Percentiles rank a stretch among this genome's conserved stretches.
These are phyloP conservation scores for Piper longum DNA, from an alignment of 164 flowering plant genomes.

Conservation along the genomic window DNA sequence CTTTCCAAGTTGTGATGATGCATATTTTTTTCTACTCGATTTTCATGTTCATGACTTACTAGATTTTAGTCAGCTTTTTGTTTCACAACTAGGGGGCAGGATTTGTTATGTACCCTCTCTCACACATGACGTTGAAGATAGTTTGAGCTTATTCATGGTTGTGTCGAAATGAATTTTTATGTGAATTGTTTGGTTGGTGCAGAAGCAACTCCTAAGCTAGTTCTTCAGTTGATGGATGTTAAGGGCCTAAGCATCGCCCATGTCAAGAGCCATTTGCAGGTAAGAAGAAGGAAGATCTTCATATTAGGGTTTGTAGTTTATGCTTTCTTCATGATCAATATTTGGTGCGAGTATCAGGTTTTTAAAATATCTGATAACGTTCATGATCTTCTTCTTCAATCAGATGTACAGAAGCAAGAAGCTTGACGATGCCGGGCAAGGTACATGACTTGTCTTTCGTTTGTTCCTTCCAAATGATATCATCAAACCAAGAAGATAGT, in stretches of 20 bases:
- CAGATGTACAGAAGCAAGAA: conserved; percentile 75
- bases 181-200: conserved; percentile 2
- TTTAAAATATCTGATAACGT: not conserved
- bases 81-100: no score
- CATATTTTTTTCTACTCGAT: no score
- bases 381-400: conserved; percentile 3
- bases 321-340: not conserved
- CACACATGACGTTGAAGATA: no score
- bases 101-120: no score
- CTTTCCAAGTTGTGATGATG: no score
- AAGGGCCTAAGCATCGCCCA: conserved; percentile 67
- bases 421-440: conserved; percentile 57
- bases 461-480: not conserved
- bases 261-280: conserved; percentile 79
- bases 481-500: not conserved
- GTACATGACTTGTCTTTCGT: conserved; percentile 10
- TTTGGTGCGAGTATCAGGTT: not conserved
- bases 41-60: no score
- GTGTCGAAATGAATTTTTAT: not conserved
- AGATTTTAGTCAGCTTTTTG: no score
- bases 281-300: conserved; percentile 5
- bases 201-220: conserved; percentile 73
- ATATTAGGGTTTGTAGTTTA: not conserved
- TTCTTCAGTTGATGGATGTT: conserved; percentile 61
- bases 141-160: not conserved